phyloP scores from a whole-genome alignment of 495 filamentous ascomycete genomes.

The Sporormia fimetaria region DNA sequence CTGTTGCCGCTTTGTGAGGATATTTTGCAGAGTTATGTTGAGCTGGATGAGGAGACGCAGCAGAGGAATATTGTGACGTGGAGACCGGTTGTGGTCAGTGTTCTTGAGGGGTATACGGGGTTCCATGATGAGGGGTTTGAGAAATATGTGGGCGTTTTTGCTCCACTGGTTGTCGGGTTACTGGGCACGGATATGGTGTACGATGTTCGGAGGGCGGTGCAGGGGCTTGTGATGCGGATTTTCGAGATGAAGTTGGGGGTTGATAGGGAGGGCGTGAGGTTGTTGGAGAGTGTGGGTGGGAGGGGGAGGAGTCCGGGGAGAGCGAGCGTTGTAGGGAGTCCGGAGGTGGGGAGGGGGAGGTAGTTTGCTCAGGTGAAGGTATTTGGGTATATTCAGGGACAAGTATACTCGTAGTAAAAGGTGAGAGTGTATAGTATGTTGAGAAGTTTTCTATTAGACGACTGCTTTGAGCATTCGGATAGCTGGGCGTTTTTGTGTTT shows the following conservation, averaged over 20 bases:
- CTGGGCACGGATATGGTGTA: constrained; percentile 65
- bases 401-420: no score
- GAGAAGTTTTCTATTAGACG: no score
- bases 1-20: constrained; percentile 91
- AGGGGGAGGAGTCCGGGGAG: background rate
- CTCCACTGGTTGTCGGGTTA: constrained; percentile 75
- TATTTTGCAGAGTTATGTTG: constrained; percentile 71
- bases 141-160: constrained; percentile 69
- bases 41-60: constrained; percentile 85
- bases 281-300: background rate
- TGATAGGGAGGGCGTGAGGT: constrained; percentile 3
- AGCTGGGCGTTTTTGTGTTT: no score
- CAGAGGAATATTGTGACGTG: constrained; percentile 93
- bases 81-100: constrained; percentile 93
- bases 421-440: no score
- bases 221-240: constrained; percentile 63
- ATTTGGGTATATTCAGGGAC: no score
- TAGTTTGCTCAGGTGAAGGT: no score
- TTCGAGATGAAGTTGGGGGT: constrained; percentile 74
- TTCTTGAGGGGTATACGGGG: constrained; percentile 85
- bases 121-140: constrained; percentile 78
- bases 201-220: constrained; percentile 66
- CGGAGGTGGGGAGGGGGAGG: background rate
- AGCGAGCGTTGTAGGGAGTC: background rate
- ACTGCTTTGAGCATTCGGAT: no score